A percentile compares a stretch with the other conserved stretches of the same genome.
Evolutionary conservation across 352 stramenopile genomes (phyloP).

Genomic region (Phytophthora macrochlamydospora): DNA sequence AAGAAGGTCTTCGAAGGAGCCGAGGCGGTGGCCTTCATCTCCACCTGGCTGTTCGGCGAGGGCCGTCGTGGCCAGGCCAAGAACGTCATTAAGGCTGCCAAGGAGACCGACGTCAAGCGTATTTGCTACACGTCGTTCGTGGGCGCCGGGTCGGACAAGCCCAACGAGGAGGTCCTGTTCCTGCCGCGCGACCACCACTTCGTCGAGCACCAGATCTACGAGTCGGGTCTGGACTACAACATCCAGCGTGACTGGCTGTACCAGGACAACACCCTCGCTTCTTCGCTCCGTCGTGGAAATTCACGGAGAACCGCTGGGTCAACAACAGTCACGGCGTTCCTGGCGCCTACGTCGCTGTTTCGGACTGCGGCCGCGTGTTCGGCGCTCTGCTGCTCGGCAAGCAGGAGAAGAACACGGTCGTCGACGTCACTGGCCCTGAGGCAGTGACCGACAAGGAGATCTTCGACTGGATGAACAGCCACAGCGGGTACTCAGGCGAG

Average conservation of each 20-base stretch:
- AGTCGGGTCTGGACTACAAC: conserved; percentile 14
- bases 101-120: conserved; percentile 11
- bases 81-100: conserved; percentile 11
- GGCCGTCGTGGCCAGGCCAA: conserved; percentile 6
- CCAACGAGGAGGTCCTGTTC: conserved; percentile 11
- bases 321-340: conserved; percentile 8
- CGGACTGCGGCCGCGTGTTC: conserved; percentile 22
- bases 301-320: conserved; percentile 12
- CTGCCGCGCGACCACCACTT: conserved; percentile 12
- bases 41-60: conserved; percentile 14
- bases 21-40: conserved; percentile 14
- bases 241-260: conserved; percentile 15
- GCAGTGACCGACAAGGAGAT: conserved; percentile 1
- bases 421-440: conserved; percentile 2
- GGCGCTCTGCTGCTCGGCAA: conserved; percentile 10
- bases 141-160: background rate
- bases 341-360: conserved; percentile 14
- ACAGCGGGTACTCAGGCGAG: conserved; percentile 1
- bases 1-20: conserved; percentile 17
- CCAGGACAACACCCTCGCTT: conserved; percentile 9
- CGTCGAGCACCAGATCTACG: conserved; percentile 12
- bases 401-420: conserved; percentile 16
- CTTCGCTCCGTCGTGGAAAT: conserved; percentile 15
- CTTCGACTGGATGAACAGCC: conserved; percentile 6
- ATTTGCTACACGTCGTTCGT: conserved; percentile 16